Base-by-base conservation (phyloP, 2,329 filamentous ascomycete species). In the Herpotrichia juniperi region DNA sequence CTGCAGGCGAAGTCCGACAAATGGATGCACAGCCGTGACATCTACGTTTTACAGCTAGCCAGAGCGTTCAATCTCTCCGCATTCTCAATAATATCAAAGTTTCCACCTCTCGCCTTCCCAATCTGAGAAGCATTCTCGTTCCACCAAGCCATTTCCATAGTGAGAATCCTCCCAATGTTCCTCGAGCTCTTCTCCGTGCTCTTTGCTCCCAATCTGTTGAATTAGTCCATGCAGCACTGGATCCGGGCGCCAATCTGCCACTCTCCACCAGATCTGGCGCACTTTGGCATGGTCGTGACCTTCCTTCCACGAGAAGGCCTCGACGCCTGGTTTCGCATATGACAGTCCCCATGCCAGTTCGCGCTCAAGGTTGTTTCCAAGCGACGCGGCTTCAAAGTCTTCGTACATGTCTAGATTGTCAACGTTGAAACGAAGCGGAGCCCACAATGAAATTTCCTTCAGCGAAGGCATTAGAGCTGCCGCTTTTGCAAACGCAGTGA, bases 401-500 rank as follows among this genome's bases (percentile, higher is more conserved):
- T 4, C 24, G 22, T 12, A 22, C n/a, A n/a, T n/a, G n/a, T n/a
- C n/a, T n/a, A 6, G 40, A 12, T 47, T 40, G 16, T 24, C 10
- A 2, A 24, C 4, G 42, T 42, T 11, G 25, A 42, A 58, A 9
- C 4, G 24, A 39, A 62, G 51, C 7, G 46, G 47, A 5, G 43
- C 34, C 51, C 53, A 61, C 2, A 63, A 35, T 12, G 37, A n/a
- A 4, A 50, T 45, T 9, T 55, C 17, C 44, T 47, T 47, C 16
- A 63, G 40, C n/a, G 25, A 26, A 1, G 42, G 37, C 61, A 62
- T 62, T 2, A 44, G 34, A 8, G 47, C 32, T 28, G 57, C 49
- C 10, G 59, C 57, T 49, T 62, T 62, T 16, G 56, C 54, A 47
- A 64, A 56, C 34, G 53, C 54, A 6, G 43, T 46, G 17, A 64